phyloP scores from a whole-genome alignment of 106 monocot species.

The Apostasia ramifera region DNA sequence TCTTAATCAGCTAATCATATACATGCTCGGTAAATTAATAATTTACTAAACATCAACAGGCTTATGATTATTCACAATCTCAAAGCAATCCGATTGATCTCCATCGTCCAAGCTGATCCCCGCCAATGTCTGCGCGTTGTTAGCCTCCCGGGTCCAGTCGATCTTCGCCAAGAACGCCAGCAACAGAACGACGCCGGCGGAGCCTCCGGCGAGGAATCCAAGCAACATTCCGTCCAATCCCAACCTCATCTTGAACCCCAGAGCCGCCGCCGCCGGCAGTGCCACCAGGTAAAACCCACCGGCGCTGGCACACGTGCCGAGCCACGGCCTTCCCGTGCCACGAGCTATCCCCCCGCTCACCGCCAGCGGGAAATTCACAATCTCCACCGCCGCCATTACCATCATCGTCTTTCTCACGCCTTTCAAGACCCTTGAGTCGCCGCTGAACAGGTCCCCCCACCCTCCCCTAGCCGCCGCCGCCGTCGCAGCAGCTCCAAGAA shows the following conservation, averaged over 20 bases:
- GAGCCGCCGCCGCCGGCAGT: slow-evolving; percentile 28
- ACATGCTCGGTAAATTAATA: too few relatives aligned
- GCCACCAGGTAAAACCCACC: slow-evolving; percentile 73
- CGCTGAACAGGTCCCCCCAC: slow-evolving; percentile 48
- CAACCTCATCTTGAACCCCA: slow-evolving; percentile 35
- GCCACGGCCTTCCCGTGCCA: slow-evolving; percentile 50
- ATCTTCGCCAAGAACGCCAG: slow-evolving; percentile 27
- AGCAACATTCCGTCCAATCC: slow-evolving; percentile 50
- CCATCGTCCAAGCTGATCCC: not conserved
- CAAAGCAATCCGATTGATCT: slow-evolving; percentile 3
- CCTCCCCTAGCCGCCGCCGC: slow-evolving; percentile 3
- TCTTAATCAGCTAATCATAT: too few relatives aligned
- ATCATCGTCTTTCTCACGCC: slow-evolving; percentile 42
- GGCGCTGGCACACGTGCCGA: slow-evolving; percentile 51
- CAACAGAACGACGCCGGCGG: slow-evolving; percentile 15
- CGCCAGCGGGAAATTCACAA: slow-evolving; percentile 52
- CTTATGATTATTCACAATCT: too few relatives aligned
- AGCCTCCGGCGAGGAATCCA: slow-evolving; percentile 41
- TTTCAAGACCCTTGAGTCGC: slow-evolving; percentile 17
- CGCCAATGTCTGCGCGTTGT: slow-evolving; percentile 39
- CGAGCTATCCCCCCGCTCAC: slow-evolving; percentile 56
- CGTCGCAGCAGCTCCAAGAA: slow-evolving; percentile 27
- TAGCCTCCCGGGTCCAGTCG: slow-evolving; percentile 46
- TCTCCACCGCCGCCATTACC: slow-evolving; percentile 49
- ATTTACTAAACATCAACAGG: too few relatives aligned